These are phyloP conservation scores for Exophiala alcalophila DNA, from an alignment of 2,329 filamentous ascomycete species.

Conservation along the genomic window DNA sequence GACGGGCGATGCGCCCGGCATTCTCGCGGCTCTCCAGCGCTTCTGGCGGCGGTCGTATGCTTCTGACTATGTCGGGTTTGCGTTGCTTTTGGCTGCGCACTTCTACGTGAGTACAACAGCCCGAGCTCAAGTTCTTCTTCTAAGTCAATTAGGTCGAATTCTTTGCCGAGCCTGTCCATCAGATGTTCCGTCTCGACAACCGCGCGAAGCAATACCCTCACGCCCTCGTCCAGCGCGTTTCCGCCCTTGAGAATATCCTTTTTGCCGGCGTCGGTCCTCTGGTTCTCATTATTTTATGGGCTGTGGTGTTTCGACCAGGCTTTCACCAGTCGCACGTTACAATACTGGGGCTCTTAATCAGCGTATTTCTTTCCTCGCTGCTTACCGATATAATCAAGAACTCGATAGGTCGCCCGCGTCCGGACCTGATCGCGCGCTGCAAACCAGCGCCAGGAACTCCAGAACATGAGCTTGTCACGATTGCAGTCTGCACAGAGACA, in stretches of 20 bases:
- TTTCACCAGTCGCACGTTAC: constrained; percentile 82
- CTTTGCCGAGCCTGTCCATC: constrained; percentile 81
- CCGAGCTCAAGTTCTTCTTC: not conserved
- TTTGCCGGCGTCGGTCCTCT: constrained; percentile 75
- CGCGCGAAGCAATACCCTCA: constrained; percentile 81
- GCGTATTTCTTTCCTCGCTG: constrained; percentile 72
- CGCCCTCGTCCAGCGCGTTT: constrained; percentile 77
- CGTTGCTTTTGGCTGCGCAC: constrained; percentile 66
- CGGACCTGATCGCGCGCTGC: constrained; percentile 85
- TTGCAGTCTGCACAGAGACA: constrained; percentile 49
- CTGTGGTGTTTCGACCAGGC: constrained; percentile 59
- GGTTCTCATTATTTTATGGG: constrained; percentile 63
- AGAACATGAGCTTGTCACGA: constrained; percentile 51
- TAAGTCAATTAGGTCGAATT: constrained; percentile 60
- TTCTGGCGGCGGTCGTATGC: constrained; percentile 73
- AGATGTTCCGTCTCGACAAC: constrained; percentile 88
- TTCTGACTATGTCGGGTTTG: constrained; percentile 80
- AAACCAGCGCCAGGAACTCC: constrained; percentile 63
- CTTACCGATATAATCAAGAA: constrained; percentile 92
- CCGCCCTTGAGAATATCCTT: constrained; percentile 68
- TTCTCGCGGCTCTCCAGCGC: constrained; percentile 48
- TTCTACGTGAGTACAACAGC: constrained; percentile 35
- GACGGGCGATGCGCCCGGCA: constrained; percentile 32
- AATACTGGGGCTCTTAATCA: constrained; percentile 74
- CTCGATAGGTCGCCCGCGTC: constrained; percentile 74